Evolutionary conservation across 257 asterid genomes (phyloP).

Genomic region (Ligustrum vulgare): DNA sequence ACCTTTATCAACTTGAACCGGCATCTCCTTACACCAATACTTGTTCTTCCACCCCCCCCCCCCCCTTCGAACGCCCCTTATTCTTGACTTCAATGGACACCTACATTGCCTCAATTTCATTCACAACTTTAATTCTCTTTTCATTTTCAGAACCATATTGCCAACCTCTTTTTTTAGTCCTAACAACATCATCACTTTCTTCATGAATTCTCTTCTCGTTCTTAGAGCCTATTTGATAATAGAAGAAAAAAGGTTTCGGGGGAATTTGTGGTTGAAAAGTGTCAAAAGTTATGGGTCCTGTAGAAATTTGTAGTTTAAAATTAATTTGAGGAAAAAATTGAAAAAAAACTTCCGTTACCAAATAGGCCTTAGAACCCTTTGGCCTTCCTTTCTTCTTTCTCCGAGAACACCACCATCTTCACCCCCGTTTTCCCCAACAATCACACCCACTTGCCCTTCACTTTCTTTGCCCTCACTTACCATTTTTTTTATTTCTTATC

Average conservation of each 20-base stretch:
- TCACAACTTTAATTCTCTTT: slow-evolving; percentile 8
- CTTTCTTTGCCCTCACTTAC: slow-evolving; percentile 10
- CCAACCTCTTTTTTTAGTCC: slow-evolving; percentile 21
- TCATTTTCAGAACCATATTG: slow-evolving; percentile 18
- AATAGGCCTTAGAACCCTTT: slow-evolving; percentile 27
- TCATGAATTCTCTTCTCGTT: slow-evolving; percentile 16
- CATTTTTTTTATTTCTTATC: slow-evolving; percentile 1
- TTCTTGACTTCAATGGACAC: slow-evolving; percentile 1
- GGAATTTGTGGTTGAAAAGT: no score
- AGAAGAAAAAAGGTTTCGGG: no score
- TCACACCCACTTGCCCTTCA: background rate
- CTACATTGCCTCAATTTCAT: slow-evolving; percentile 20
- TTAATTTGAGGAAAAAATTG: no score
- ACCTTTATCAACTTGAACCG: slow-evolving; percentile 4
- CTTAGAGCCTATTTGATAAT: background rate
- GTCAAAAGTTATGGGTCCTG: no score
- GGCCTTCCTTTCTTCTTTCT: slow-evolving; percentile 37
- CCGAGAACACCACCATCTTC: slow-evolving; percentile 3
- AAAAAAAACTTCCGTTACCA: no score
- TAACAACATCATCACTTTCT: slow-evolving; percentile 11
- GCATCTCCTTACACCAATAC: slow-evolving; percentile 12
- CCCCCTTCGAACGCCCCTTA: slow-evolving; percentile 9
- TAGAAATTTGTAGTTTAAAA: no score
- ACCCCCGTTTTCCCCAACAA: slow-evolving; percentile 8
- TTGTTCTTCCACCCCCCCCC: slow-evolving; percentile 21